Conservation (phyloP, 768 basidiomycete species). For the Austroboletus eburneus region DNA sequence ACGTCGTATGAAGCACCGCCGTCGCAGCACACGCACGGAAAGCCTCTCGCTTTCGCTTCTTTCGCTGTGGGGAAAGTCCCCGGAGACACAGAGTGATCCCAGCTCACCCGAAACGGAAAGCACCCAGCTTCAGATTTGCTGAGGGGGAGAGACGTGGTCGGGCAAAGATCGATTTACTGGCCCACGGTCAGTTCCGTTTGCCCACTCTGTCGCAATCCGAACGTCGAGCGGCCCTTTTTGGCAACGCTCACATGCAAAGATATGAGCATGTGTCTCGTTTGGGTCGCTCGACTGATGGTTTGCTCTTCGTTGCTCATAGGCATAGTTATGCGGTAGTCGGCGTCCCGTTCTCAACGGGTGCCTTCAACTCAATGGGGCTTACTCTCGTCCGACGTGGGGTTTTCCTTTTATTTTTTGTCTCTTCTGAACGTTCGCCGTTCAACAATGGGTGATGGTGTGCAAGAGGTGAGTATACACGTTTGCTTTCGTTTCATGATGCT, state of each 20-base stretch:
- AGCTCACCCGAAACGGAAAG: conserved; percentile 61
- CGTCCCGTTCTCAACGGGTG: conserved; percentile 25
- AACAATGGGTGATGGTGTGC: conserved; percentile 9
- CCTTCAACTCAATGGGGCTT: conserved; percentile 90
- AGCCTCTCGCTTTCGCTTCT: conserved; percentile 42
- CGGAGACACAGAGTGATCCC: conserved; percentile 73
- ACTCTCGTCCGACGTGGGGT: conserved; percentile 65
- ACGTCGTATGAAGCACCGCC: conserved; percentile 77
- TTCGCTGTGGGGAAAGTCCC: conserved; percentile 91
- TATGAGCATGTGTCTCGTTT: conserved; percentile 61
- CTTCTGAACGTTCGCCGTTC: conserved; percentile 51
- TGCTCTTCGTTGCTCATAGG: conserved; percentile 74
- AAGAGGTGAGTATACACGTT: conserved; percentile 21
- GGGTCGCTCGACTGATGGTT: conserved; percentile 35
- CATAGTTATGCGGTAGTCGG: conserved; percentile 84
- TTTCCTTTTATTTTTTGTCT: conserved; percentile 41
- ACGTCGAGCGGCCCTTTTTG: conserved; percentile 30
- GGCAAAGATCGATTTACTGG: conserved; percentile 46
- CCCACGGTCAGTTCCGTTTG: conserved; percentile 36
- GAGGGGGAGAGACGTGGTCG: conserved; percentile 46
- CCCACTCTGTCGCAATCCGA: conserved; percentile 55
- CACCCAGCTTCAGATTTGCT: conserved; percentile 70
- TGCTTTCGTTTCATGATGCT: conserved; percentile 48
- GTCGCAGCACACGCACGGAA: conserved; percentile 79
- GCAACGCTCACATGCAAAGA: conserved; percentile 62